Evolutionary conservation across 345 rosid species (phyloP).

Genomic region (Noccaea caerulescens): DNA sequence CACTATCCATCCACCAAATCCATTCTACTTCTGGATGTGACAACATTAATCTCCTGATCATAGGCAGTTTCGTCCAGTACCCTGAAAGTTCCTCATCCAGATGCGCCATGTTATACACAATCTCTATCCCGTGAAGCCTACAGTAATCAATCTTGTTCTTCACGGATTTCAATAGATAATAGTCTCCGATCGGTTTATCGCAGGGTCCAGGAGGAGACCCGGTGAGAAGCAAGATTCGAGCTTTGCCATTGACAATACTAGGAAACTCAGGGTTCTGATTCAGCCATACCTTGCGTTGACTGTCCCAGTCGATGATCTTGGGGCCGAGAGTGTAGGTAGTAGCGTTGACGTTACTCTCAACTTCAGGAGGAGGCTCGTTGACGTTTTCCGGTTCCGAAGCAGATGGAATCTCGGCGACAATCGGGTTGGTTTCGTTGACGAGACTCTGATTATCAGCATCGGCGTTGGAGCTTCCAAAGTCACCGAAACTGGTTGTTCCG

Average conservation of each 20-base stretch:
- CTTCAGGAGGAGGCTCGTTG: slow-evolving; percentile 23
- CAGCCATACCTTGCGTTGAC: slow-evolving; percentile 78
- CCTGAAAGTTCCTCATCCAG: slow-evolving; percentile 87
- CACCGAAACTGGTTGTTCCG: slow-evolving; percentile 76
- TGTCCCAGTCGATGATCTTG: slow-evolving; percentile 69
- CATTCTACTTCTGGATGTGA: slow-evolving; percentile 96
- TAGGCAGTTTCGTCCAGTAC: slow-evolving; percentile 90
- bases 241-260: slow-evolving; percentile 63
- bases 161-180: slow-evolving; percentile 75
- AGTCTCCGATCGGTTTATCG: slow-evolving; percentile 84
- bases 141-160: slow-evolving; percentile 98
- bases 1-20: slow-evolving; percentile 99
- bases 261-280: slow-evolving; percentile 78
- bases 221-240: slow-evolving; percentile 75
- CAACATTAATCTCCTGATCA: slow-evolving; percentile 86
- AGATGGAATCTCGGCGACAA: slow-evolving; percentile 76
- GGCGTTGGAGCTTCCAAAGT: slow-evolving; percentile 67
- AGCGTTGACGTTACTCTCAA: slow-evolving; percentile 46
- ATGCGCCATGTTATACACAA: slow-evolving; percentile 91
- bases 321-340: slow-evolving; percentile 76
- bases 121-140: slow-evolving; percentile 94
- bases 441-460: slow-evolving; percentile 72
- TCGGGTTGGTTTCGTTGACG: slow-evolving; percentile 67
- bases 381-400: slow-evolving; percentile 54
- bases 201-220: slow-evolving; percentile 90